These are phyloP conservation scores for Tylopilus orsonianus DNA, from an alignment of 1,284 basidiomycete genomes.

Conservation along the genomic window DNA sequence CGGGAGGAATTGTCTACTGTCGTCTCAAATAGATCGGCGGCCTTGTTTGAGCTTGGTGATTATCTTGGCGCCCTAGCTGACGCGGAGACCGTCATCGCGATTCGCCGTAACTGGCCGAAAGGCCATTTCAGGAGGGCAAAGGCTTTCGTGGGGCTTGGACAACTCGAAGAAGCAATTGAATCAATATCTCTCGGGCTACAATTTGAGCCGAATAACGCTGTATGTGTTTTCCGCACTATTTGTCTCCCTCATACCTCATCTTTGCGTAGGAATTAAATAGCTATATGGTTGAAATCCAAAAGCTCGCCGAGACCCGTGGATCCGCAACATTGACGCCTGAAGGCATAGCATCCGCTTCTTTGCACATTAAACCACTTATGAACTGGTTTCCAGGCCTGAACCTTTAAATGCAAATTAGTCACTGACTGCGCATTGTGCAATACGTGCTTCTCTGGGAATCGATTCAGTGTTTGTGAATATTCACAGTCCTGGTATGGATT, in stretches of 20 bases:
- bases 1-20: constrained; percentile 89
- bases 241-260: constrained; percentile 13
- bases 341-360: constrained; percentile 1
- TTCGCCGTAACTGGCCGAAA: constrained; percentile 91
- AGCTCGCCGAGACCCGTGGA: constrained; percentile 20
- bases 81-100: constrained; percentile 84
- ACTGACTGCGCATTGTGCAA: constrained; percentile 1
- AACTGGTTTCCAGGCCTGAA: neutral
- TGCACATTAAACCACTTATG: neutral
- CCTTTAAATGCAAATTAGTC: constrained; percentile 17
- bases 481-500: too few species aligned
- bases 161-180: constrained; percentile 77
- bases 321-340: constrained; percentile 6
- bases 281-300: constrained; percentile 33
- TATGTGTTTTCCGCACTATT: too few species aligned
- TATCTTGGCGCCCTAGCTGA: constrained; percentile 84
- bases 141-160: constrained; percentile 78
- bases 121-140: constrained; percentile 93
- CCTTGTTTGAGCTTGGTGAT: constrained; percentile 77
- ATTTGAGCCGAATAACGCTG: constrained; percentile 85
- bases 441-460: neutral
- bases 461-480: constrained; percentile 17
- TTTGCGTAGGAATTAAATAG: constrained; percentile 28
- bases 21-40: constrained; percentile 89
- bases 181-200: constrained; percentile 82